phyloP scores from a whole-genome alignment of 805 yeast genomes.

The Saccharomyces paradoxus region DNA sequence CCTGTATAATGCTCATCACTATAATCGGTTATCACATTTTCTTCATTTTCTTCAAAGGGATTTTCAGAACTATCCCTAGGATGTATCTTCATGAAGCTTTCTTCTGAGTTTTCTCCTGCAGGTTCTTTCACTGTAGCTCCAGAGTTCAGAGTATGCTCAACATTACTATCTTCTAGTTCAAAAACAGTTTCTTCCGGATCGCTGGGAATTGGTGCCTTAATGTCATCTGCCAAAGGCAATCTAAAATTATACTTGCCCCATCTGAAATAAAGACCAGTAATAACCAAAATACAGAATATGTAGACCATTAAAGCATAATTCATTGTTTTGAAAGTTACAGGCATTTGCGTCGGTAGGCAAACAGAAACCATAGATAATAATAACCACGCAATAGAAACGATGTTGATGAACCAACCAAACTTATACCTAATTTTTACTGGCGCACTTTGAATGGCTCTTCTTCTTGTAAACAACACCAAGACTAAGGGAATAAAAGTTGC shows the following conservation, averaged over 20 bases:
- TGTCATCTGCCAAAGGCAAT: constrained; percentile 44
- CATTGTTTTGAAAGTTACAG: constrained; percentile 37
- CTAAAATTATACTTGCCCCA: constrained; percentile 61
- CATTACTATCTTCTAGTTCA: background rate
- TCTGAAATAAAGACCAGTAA: constrained; percentile 42
- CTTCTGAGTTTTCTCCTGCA: background rate
- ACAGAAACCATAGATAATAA: constrained; percentile 48
- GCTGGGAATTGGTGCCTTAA: background rate
- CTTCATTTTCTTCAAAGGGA: background rate
- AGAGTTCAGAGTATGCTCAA: background rate
- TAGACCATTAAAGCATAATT: constrained; percentile 58
- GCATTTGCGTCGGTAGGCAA: constrained; percentile 64
- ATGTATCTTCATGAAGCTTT: background rate
- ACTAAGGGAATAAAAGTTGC: constrained; percentile 73
- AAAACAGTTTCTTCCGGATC: background rate
- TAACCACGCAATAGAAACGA: constrained; percentile 53
- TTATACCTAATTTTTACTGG: constrained; percentile 52
- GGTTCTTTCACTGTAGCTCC: background rate
- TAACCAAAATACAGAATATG: constrained; percentile 36
- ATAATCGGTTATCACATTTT: background rate
- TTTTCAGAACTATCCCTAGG: background rate
- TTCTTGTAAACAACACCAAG: constrained; percentile 48
- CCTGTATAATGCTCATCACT: background rate
- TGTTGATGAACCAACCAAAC: constrained; percentile 58
- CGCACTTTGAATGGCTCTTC: constrained; percentile 58